These are phyloP conservation scores for Trichosporon sp. DNA, from an alignment of 1,284 basidiomycete species.

Conservation along the genomic window DNA sequence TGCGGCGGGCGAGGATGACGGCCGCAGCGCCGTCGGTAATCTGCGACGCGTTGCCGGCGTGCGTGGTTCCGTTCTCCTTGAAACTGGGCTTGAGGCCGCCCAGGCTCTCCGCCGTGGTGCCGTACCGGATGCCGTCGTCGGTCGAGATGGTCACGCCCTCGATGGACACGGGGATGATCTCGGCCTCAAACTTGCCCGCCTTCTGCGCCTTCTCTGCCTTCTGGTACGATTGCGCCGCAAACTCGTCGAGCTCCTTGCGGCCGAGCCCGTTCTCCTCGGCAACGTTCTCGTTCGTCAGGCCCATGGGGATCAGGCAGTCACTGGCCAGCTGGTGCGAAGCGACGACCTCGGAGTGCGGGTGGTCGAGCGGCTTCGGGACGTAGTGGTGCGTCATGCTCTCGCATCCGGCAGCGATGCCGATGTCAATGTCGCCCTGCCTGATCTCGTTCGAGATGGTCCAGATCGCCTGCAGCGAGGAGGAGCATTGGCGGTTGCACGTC, in stretches of 20 bases:
- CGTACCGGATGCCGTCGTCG: slow-evolving; percentile 85
- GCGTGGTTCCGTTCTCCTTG: slow-evolving; percentile 66
- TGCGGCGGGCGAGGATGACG: slow-evolving; percentile 79
- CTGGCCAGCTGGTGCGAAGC: slow-evolving; percentile 74
- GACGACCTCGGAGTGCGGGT: slow-evolving; percentile 77
- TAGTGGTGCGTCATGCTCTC: slow-evolving; percentile 93
- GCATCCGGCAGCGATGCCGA: slow-evolving; percentile 93
- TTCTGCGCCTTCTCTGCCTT: slow-evolving; percentile 80
- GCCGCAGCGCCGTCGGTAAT: slow-evolving; percentile 95
- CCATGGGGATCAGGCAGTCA: slow-evolving; percentile 95
- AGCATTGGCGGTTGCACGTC: slow-evolving; percentile 91
- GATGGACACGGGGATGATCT: slow-evolving; percentile 79
- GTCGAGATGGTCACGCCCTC: slow-evolving; percentile 65
- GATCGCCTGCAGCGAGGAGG: slow-evolving; percentile 74
- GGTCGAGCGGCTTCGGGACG: slow-evolving; percentile 70
- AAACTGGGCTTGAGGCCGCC: slow-evolving; percentile 87
- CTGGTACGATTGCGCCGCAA: slow-evolving; percentile 77
- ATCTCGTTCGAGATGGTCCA: slow-evolving; percentile 75
- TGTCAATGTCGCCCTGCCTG: slow-evolving; percentile 78
- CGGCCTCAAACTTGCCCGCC: slow-evolving; percentile 80
- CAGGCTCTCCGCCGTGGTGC: slow-evolving; percentile 79
- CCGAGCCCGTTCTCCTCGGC: slow-evolving; percentile 66
- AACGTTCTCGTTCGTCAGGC: slow-evolving; percentile 88
- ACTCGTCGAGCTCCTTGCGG: slow-evolving; percentile 77
- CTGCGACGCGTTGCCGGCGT: slow-evolving; percentile 72